A percentile compares a stretch with the other conserved stretches of the same genome.
Conservation (phyloP, 805 yeast species). For the Yamadazyma sp. region DNA sequence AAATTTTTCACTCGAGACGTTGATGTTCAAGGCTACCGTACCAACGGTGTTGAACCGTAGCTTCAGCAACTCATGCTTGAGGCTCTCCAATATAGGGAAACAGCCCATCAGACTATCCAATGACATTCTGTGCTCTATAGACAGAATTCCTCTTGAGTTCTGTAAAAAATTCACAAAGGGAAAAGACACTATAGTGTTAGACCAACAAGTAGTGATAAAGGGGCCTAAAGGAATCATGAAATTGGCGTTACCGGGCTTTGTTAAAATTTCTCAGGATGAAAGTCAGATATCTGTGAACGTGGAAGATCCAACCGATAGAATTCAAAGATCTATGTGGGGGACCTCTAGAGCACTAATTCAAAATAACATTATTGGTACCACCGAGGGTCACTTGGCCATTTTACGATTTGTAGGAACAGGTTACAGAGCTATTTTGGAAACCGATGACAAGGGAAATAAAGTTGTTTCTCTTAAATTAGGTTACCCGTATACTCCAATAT, state of each 20-base stretch:
- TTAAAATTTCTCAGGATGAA: conserved; percentile 37
- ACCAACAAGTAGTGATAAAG: conserved; percentile 55
- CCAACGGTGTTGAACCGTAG: conserved; percentile 1
- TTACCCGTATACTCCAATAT: conserved; percentile 74
- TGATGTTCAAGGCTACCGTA: conserved; percentile 6
- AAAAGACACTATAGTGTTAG: conserved; percentile 53
- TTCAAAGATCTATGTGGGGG: conserved; percentile 94
- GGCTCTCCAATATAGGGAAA: conserved; percentile 71
- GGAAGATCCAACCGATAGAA: conserved; percentile 52
- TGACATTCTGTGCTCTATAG: conserved; percentile 52
- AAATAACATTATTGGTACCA: conserved; percentile 82
- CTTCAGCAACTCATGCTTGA: conserved; percentile 1
- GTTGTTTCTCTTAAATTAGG: conserved; percentile 83
- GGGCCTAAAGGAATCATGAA: conserved; percentile 79
- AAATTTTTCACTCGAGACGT: conserved; percentile 11
- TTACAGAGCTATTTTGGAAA: conserved; percentile 81
- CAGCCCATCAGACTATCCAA: conserved; percentile 69
- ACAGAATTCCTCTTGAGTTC: conserved; percentile 48
- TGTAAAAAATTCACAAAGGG: conserved; percentile 70
- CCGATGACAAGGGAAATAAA: conserved; percentile 44
- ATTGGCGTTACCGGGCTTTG: conserved; percentile 71
- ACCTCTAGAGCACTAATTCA: conserved; percentile 77
- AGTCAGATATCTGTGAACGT: conserved; percentile 55
- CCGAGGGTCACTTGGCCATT: conserved; percentile 89
- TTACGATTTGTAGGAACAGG: conserved; percentile 95